Conservation (phyloP, 2,329 filamentous ascomycete genomes). For the Neoscytalidium dimidiatum region DNA sequence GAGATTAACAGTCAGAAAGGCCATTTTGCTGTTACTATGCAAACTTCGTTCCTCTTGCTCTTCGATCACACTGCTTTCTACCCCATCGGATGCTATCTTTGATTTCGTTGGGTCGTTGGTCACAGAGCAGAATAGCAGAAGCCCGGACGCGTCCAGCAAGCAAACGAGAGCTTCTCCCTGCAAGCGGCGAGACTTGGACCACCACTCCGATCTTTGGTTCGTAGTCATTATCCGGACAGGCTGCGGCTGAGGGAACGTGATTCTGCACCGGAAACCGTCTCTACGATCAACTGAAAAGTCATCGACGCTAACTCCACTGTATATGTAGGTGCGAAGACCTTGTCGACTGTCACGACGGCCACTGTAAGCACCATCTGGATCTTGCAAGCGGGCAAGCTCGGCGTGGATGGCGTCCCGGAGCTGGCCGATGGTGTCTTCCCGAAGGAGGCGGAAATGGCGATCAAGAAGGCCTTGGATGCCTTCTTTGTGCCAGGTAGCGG, state of each 20-base stretch:
- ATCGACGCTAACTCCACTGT: conserved; percentile 25
- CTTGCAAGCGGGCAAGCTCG: conserved; percentile 9
- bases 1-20: conserved; percentile 25
- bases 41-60: conserved; percentile 20
- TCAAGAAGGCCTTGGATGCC: conserved; percentile 49
- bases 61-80: too few species aligned
- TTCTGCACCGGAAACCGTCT: conserved; percentile 25
- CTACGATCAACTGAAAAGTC: conserved; percentile 25
- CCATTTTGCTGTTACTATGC: conserved; percentile 15
- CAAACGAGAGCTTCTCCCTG: conserved; percentile 28
- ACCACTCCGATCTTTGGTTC: conserved; percentile 28
- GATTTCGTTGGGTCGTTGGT: conserved; percentile 18
- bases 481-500: neutral
- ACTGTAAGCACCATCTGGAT: conserved; percentile 16
- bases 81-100: neutral
- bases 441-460: conserved; percentile 56
- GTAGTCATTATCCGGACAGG: conserved; percentile 22
- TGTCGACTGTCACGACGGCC: conserved; percentile 19
- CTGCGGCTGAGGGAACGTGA: conserved; percentile 29
- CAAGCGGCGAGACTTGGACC: conserved; percentile 31
- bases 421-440: conserved; percentile 57
- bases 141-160: conserved; percentile 27
- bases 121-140: conserved; percentile 33
- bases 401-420: conserved; percentile 45
- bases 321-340: conserved; percentile 28